Evolutionary conservation across 2,329 filamentous ascomycete species (phyloP), one percentile per base, ranked within the genome.

Genomic region (Ceratocystis diversiconidia): DNA sequence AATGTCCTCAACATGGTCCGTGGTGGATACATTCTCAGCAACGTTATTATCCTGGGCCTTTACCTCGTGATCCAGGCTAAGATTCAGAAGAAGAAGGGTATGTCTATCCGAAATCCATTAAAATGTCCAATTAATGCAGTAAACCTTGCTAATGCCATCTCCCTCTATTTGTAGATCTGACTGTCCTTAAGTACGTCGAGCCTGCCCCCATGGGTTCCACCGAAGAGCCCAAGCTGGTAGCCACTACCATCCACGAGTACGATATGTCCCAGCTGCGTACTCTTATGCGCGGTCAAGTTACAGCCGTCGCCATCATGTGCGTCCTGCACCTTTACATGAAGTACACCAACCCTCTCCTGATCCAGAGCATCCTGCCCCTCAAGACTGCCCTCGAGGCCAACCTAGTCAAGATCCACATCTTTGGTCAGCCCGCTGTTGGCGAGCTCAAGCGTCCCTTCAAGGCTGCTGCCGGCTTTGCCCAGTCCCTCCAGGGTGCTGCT

Each of bases 251-350:
- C 76, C 88, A 95, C 79, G 91, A 92, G 73, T 99, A 99, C 82
- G 94, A 99, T 77, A 81, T 85, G 72, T 79, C 83, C 72, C 92
- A 97, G 80, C 64, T 97, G 74, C 88, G 88, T 78, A 80, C 84
- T 70, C 82, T 90, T 70, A 90, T 92, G 83, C 94, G 94, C 77
- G 84, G 87, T 70, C 92, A 97, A 80, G 79, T 95, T 73, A 97
- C 96, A 89, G 94, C 94, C 68, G 82, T 99, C 67, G 92, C 84
- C 76, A 99, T 99, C 92, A 97, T 99, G 92, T 85, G 78, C 69
- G 89, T 96, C 74, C 97, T 99, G 92, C 94, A 99, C 80, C 71
- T 99, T 69, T 99, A 97, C 86, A 89, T 99, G 83, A 92, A 96
- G 77, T 99, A 97, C 87, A 97, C 92, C 80, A 99, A 97, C 85